These are phyloP conservation scores for Fusarium drepaniforme DNA, from an alignment of 2,329 filamentous ascomycete genomes.

Conservation along the genomic window DNA sequence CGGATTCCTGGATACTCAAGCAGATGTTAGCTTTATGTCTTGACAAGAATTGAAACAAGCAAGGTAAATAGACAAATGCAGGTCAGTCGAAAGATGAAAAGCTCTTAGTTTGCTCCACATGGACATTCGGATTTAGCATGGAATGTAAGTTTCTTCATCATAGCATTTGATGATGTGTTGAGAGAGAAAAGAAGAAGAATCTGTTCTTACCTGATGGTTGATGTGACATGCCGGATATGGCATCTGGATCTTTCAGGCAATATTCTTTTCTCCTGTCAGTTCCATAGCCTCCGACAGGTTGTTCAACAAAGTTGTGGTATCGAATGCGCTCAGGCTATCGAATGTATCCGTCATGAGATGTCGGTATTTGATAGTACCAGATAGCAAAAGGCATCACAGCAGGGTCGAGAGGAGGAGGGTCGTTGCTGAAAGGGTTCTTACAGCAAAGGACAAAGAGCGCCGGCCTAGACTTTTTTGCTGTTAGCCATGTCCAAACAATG, in stretches of 20 bases:
- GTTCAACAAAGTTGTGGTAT: constrained; percentile 7
- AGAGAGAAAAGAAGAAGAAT: constrained; percentile 31
- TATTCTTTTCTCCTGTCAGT: constrained; percentile 20
- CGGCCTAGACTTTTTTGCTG: constrained; percentile 26
- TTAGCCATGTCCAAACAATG: constrained; percentile 35
- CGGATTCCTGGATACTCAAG: constrained; percentile 36
- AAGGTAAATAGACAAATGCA: constrained; percentile 46
- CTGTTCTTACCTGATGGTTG: constrained; percentile 43
- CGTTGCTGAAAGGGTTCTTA: constrained; percentile 22
- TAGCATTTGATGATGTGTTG: constrained; percentile 44
- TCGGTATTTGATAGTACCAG: constrained; percentile 63
- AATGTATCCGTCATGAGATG: constrained; percentile 53
- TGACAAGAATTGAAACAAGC: constrained; percentile 21
- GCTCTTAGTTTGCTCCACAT: constrained; percentile 78
- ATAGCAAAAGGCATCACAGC: constrained; percentile 55
- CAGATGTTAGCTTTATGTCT: constrained; percentile 39
- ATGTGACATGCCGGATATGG: not conserved
- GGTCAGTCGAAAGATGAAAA: constrained; percentile 91
- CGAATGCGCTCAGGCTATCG: constrained; percentile 47
- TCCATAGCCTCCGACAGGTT: constrained; percentile 3
- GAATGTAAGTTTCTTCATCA: constrained; percentile 79
- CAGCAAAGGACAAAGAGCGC: constrained; percentile 5
- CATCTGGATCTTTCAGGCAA: not conserved
- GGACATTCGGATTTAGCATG: constrained; percentile 80
- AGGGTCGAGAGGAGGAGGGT: constrained; percentile 16